Percentiles rank a stretch among this genome's conserved stretches.
Evolutionary conservation across 768 basidiomycete genomes (phyloP).

Genomic region (Neoboletus brunneissimus): DNA sequence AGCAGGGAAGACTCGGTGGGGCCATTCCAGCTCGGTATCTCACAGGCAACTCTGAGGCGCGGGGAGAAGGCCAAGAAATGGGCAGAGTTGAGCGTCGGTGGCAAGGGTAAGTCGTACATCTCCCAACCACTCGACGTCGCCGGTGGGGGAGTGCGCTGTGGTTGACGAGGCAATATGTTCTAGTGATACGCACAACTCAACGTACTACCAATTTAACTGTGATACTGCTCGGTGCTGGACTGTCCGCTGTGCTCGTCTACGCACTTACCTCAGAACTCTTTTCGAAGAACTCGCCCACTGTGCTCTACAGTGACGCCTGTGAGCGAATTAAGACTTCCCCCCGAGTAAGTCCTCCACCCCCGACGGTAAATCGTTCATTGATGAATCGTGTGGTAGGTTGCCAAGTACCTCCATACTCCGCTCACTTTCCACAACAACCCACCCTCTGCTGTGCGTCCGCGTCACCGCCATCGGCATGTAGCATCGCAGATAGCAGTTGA

Average conservation of each 20-base stretch:
- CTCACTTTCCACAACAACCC: conserved; percentile 80
- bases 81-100: conserved; percentile 72
- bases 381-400: conserved; percentile 44
- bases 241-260: conserved; percentile 71
- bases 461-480: conserved; percentile 81
- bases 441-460: conserved; percentile 68
- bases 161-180: not conserved
- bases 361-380: not conserved
- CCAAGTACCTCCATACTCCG: conserved; percentile 64
- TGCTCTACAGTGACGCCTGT: conserved; percentile 64
- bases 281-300: conserved; percentile 85
- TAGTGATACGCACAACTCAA: conserved; percentile 39
- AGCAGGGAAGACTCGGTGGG: conserved; percentile 62
- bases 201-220: conserved; percentile 51
- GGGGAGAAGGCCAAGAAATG: conserved; percentile 66
- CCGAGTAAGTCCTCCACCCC: conserved; percentile 33
- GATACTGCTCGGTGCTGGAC: conserved; percentile 73
- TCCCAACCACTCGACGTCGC: not conserved
- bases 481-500: conserved; percentile 76
- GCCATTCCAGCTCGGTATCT: conserved; percentile 73
- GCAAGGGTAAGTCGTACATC: conserved; percentile 57
- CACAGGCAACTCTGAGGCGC: conserved; percentile 50
- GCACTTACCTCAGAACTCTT: conserved; percentile 81
- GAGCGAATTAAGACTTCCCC: conserved; percentile 47
- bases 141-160: not conserved